Evolutionary conservation across 2,329 filamentous ascomycete genomes (phyloP).

Genomic region (Fusarium chlamydosporum): DNA sequence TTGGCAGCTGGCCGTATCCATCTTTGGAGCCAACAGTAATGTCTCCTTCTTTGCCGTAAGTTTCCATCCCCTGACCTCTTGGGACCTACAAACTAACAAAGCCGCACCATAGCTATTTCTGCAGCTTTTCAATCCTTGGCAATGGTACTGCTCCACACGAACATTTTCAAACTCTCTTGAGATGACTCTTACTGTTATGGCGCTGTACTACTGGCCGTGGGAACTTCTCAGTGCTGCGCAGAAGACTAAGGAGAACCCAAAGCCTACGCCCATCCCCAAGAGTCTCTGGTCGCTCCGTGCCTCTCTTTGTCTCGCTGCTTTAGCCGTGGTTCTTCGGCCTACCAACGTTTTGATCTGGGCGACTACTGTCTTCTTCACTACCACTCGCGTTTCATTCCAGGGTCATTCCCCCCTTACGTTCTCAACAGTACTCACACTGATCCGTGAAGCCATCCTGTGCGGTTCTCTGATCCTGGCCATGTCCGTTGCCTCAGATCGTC

Average conservation of each 20-base stretch:
- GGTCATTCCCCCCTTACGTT: slow-evolving; percentile 60
- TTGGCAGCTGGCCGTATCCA: slow-evolving; percentile 81
- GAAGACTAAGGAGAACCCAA: slow-evolving; percentile 59
- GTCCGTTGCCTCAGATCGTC: slow-evolving; percentile 77
- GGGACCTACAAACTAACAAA: not conserved
- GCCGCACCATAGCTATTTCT: slow-evolving; percentile 53
- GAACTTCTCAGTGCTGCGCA: slow-evolving; percentile 67
- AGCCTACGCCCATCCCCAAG: slow-evolving; percentile 49
- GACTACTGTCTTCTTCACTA: slow-evolving; percentile 66
- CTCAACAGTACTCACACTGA: slow-evolving; percentile 65
- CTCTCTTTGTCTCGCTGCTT: slow-evolving; percentile 80
- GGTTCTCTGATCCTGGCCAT: slow-evolving; percentile 71
- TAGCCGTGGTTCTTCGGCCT: slow-evolving; percentile 88
- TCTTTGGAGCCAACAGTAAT: slow-evolving; percentile 77
- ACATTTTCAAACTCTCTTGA: slow-evolving; percentile 96
- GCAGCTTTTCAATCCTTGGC: slow-evolving; percentile 74
- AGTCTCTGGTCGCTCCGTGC: slow-evolving; percentile 58
- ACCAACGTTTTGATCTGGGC: slow-evolving; percentile 92
- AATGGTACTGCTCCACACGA: slow-evolving; percentile 94
- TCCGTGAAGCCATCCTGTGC: slow-evolving; percentile 75
- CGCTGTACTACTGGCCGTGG: slow-evolving; percentile 91
- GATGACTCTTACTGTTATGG: slow-evolving; percentile 85
- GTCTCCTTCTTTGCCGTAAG: slow-evolving; percentile 79
- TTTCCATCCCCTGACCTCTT: not conserved
- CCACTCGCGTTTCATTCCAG: slow-evolving; percentile 58